Evolutionary conservation across 139 green algal species (phyloP), one percentile per base, ranked within the genome.

Genomic region (Chlamydomonas applanata): DNA sequence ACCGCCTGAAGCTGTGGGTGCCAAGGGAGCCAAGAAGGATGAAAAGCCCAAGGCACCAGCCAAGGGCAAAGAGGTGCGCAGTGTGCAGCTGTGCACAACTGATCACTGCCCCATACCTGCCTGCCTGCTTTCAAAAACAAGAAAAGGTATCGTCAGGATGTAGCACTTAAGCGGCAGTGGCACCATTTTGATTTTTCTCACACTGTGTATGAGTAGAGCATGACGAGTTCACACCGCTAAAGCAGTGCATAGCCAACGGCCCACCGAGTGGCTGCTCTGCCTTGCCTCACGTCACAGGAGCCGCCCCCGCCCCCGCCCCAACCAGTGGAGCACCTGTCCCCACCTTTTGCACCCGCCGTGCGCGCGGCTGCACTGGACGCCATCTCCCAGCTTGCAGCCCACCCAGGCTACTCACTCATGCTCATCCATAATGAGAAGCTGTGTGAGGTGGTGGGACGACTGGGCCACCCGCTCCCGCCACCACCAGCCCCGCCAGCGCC

Each of bases 341-440:
- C 77, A 13, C 77, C 77, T 5, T 83, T 83, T 45, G 35, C 71
- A 14, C 52, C 40, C 4, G 32, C 45, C 1, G 77, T 83, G 0
- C 77, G 77, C 56, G 46, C 71, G 32, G 77, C 77, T 3, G 71
- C 71, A 11, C 32, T 75, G 32, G 13, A 64, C 9, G 79, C 62
- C 36, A 24, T 83, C 27, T 36, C 69, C 22, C 71, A 83, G 77
- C 77, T 83, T 46, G 24, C 65, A 29, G 69, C 69, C 34, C 34
- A 79, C n/a, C 22, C 17, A 1, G 27, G 25, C 24, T 75, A 69
- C 60, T 29, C 76, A 34, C 2, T 36, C n/a, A 33, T 73, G 17
- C 25, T 68, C 27, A 49, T 66, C 1, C 53, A 53, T 54, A 24
- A 63, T 11, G 36, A n/a, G 9, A 7, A 35, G 9, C 30, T 80